phyloP scores from a whole-genome alignment of 129 eudicot species.

The Artemisia argyi region DNA sequence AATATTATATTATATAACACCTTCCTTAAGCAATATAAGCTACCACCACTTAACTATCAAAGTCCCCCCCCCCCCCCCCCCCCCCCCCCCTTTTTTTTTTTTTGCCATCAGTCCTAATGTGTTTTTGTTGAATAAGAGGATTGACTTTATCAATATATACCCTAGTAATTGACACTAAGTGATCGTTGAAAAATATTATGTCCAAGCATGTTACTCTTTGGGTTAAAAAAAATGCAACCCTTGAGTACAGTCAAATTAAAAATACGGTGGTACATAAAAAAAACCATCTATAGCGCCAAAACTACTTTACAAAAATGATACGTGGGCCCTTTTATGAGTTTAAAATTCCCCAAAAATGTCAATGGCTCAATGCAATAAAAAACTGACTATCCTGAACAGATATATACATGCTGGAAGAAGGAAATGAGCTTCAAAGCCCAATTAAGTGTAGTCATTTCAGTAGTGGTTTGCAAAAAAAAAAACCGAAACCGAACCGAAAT shows the following conservation, averaged over 20 bases:
- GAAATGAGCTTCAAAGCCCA: conserved; percentile 5
- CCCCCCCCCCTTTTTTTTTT: too few relatives aligned
- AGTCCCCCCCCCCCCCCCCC: too few relatives aligned
- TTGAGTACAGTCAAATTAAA: background rate
- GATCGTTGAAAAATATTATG: background rate
- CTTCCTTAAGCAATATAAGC: background rate
- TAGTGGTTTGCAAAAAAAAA: too few relatives aligned
- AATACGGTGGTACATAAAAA: background rate
- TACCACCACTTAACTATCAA: background rate
- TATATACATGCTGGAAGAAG: background rate
- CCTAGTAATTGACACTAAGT: too few relatives aligned
- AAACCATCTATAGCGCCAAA: background rate
- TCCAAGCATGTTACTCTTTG: background rate
- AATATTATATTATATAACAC: background rate
- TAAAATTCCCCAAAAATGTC: background rate
- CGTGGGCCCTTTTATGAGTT: background rate
- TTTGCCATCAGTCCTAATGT: background rate
- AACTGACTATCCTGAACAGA: background rate
- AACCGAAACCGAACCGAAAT: too few relatives aligned
- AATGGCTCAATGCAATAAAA: background rate
- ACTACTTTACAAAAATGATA: background rate
- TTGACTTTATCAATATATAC: background rate
- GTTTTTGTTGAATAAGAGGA: background rate
- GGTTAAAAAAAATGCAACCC: background rate
- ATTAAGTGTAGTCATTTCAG: too few relatives aligned